These are phyloP conservation scores for Aureobasidium sp. DNA, from an alignment of 2,329 filamentous ascomycete genomes.

Conservation along the genomic window DNA sequence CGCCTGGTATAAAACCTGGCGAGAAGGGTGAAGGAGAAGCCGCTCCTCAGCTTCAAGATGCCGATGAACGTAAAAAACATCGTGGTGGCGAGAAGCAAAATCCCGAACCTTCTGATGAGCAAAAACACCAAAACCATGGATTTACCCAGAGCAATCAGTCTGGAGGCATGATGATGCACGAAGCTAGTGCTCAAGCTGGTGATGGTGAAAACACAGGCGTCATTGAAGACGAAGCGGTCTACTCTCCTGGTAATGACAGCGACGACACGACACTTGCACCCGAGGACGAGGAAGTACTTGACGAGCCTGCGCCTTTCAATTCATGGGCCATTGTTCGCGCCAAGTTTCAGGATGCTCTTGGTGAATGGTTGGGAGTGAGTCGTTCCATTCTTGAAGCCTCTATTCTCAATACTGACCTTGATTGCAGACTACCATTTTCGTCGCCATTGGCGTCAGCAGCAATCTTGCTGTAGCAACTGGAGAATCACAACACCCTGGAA, in stretches of 20 bases:
- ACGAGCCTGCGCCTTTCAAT: conserved; percentile 23
- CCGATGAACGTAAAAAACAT: conserved; percentile 8
- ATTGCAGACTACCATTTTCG: conserved; percentile 28
- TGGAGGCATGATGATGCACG: not conserved
- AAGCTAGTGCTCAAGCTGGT: not conserved
- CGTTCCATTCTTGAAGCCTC: not conserved
- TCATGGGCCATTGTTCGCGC: conserved; percentile 49
- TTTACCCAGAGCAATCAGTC: not conserved
- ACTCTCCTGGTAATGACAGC: not conserved
- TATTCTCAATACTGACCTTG: not conserved
- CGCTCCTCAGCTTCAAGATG: conserved; percentile 19
- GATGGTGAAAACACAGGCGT: not conserved
- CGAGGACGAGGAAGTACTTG: conserved; percentile 4
- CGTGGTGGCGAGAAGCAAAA: conserved; percentile 5
- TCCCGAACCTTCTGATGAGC: not conserved
- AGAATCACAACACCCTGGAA: conserved; percentile 17
- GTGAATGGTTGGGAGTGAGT: conserved; percentile 45
- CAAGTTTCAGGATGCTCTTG: conserved; percentile 50
- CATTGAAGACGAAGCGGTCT: not conserved
- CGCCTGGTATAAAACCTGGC: conserved; percentile 13
- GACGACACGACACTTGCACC: conserved; percentile 12
- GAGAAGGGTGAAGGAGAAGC: conserved; percentile 21
- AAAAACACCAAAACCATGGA: not conserved
- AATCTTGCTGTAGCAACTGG: conserved; percentile 36
- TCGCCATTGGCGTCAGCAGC: conserved; percentile 20